phyloP scores from a whole-genome alignment of 257 asterid species.

The Lithospermum erythrorhizon region DNA sequence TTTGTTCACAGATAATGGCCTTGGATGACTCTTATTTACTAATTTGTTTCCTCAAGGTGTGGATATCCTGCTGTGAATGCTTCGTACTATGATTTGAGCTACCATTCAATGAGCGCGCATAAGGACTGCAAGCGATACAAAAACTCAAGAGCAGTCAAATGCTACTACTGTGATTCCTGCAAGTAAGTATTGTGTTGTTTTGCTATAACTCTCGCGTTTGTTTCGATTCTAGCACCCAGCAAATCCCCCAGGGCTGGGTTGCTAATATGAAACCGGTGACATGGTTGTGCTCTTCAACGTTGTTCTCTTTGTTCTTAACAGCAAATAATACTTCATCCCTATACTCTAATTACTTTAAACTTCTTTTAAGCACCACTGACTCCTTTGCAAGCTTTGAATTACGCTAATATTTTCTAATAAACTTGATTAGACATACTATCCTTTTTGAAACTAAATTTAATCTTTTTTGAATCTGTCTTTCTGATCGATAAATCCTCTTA shows the following conservation, averaged over 20 bases:
- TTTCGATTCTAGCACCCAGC: no score
- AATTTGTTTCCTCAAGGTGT: slow-evolving; percentile 34
- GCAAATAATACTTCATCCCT: no score
- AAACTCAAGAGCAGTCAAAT: slow-evolving; percentile 51
- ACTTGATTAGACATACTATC: neutral
- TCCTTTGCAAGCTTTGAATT: neutral
- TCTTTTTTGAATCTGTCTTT: neutral
- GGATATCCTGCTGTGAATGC: slow-evolving; percentile 85
- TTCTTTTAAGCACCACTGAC: no score
- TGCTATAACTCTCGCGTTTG: no score
- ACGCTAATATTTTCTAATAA: no score
- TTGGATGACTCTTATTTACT: neutral
- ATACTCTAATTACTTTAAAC: no score
- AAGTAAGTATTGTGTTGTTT: slow-evolving; percentile 49
- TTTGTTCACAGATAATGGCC: no score
- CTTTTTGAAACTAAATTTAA: neutral
- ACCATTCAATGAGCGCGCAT: slow-evolving; percentile 54
- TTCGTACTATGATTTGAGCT: slow-evolving; percentile 75
- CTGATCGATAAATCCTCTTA: slow-evolving; percentile 69
- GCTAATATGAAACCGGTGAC: slow-evolving; percentile 95
- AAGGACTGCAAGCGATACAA: slow-evolving; percentile 83
- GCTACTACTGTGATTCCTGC: slow-evolving; percentile 94
- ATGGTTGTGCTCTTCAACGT: slow-evolving; percentile 82
- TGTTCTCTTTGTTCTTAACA: slow-evolving; percentile 43
- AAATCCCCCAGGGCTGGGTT: slow-evolving; percentile 99